These are phyloP conservation scores for Speleostelium caveatum DNA, from an alignment of 78 protist genomes.

Conservation along the genomic window DNA sequence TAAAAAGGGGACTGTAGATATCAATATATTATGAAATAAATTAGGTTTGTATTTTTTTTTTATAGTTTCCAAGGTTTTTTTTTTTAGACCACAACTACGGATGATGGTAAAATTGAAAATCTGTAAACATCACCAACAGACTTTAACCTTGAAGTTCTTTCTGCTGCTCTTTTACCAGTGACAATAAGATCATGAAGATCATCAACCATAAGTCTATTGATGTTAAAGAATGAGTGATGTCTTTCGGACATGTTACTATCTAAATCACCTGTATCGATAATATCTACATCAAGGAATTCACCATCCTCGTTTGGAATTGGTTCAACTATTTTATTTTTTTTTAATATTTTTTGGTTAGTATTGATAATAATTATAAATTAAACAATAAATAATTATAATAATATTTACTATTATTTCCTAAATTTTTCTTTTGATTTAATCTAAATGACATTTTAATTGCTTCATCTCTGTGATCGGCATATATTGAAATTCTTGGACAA, in stretches of 20 bases:
- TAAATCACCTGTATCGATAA: slow-evolving; percentile 79
- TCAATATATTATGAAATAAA: no score
- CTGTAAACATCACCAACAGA: slow-evolving; percentile 52
- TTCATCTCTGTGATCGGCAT: slow-evolving; percentile 79
- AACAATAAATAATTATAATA: not conserved
- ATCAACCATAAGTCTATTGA: slow-evolving; percentile 80
- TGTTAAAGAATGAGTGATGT: slow-evolving; percentile 79
- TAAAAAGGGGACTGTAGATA: not conserved
- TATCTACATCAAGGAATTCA: slow-evolving; percentile 61
- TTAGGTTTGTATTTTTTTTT: no score
- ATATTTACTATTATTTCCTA: slow-evolving; percentile 82
- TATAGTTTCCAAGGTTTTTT: no score
- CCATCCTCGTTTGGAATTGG: slow-evolving; percentile 27
- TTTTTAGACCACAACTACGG: slow-evolving; percentile 71
- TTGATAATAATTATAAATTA: not conserved
- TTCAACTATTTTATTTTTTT: not conserved
- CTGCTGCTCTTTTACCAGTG: slow-evolving; percentile 67
- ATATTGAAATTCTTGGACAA: slow-evolving; percentile 73
- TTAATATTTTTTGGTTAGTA: no score
- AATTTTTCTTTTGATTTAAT: slow-evolving; percentile 44
- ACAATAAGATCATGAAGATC: slow-evolving; percentile 83
- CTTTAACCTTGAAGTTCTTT: slow-evolving; percentile 73
- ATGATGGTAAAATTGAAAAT: slow-evolving; percentile 74
- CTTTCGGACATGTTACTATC: slow-evolving; percentile 70
- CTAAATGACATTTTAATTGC: slow-evolving; percentile 74